Evolutionary conservation across 2,329 filamentous ascomycete species (phyloP).

Genomic region (Aaosphaeria arxii): DNA sequence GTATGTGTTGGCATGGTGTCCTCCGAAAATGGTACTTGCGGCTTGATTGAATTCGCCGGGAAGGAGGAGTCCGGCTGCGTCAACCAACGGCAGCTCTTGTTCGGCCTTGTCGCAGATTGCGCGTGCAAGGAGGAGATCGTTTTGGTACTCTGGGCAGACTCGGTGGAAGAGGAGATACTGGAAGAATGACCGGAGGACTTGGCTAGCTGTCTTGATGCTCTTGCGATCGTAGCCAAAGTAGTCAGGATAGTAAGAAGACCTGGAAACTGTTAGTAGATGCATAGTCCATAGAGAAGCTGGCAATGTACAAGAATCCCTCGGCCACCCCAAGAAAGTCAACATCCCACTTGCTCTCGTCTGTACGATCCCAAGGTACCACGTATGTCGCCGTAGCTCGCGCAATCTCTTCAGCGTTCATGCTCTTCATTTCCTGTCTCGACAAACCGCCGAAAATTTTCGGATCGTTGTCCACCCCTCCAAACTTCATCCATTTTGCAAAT

Average conservation of each 20-base stretch:
- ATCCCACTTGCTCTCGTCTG: slow-evolving; percentile 59
- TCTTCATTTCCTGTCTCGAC: slow-evolving; percentile 58
- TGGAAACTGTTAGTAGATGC: slow-evolving; percentile 33
- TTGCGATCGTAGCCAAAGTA: slow-evolving; percentile 52
- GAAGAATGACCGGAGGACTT: slow-evolving; percentile 79
- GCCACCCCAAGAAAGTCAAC: slow-evolving; percentile 79
- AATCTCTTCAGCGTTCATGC: slow-evolving; percentile 62
- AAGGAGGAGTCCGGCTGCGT: slow-evolving; percentile 51
- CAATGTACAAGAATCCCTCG: slow-evolving; percentile 71
- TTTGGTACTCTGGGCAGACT: slow-evolving; percentile 77
- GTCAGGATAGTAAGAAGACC: slow-evolving; percentile 53
- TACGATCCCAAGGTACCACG: slow-evolving; percentile 51
- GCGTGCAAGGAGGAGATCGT: slow-evolving; percentile 65
- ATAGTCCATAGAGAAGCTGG: neutral
- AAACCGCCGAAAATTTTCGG: slow-evolving; percentile 63
- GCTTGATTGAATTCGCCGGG: slow-evolving; percentile 82
- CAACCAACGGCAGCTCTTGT: slow-evolving; percentile 62
- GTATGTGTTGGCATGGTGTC: slow-evolving; percentile 45
- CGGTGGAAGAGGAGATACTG: slow-evolving; percentile 82
- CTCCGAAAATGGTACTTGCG: slow-evolving; percentile 66
- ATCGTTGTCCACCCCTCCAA: slow-evolving; percentile 72
- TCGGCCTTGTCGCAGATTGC: slow-evolving; percentile 64
- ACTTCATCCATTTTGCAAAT: slow-evolving; percentile 77
- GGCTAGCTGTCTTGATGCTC: slow-evolving; percentile 57
- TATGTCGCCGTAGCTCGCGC: slow-evolving; percentile 63